Base-by-base conservation (phyloP, 1,284 basidiomycete genomes). In the Leccinum colubrinum region DNA sequence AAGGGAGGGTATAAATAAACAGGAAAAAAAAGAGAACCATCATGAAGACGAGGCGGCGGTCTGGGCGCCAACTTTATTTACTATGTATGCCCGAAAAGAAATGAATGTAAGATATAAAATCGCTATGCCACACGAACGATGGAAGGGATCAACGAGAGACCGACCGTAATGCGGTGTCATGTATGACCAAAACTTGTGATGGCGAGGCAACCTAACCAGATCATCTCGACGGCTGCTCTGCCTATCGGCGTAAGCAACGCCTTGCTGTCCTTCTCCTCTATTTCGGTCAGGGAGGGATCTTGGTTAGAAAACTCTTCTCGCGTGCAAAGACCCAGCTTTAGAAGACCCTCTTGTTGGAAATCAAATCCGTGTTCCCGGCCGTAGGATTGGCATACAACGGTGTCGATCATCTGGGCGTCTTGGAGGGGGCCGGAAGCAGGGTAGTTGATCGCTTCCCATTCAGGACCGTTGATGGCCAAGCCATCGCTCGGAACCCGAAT, bases 191-290 rank as follows among this genome's bases (percentile, higher is more conserved):
- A 91, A 65, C 87, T 89, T 62, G 86, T 88, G 62, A 93, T 79
- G 8, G 91, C 88, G 70, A 93, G 80, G 62, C 86, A 86, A 9
- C 90, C 91, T 53, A 90, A 78, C 88, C 90, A 93, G 25, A 86
- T 86, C 88, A 93, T 90, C 78, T 93, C 91, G 64, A 91, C 80
- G 22, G 86, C 87, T 3, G 91, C 88, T 63, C 83, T 81, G 37
- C 91, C 91, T 58, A 93, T 83, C 1, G 88, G 84, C 7, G 87
- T 93, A 64, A 90, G 77, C 58, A 59, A 63, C 63, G 55, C 69
- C 50, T 72, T 72, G 58, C 79, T 77, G 55, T 79, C 74, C 15
- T 71, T 70, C 53, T 78, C 77, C 17, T 75, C 77, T 58, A 78
- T 78, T 61, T 83, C 81, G 56, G 67, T 67, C 35, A 67, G 64